A percentile compares a stretch with the other conserved stretches of the same genome.
Conservation (phyloP, 2,329 filamentous ascomycete genomes). For the Periconia sp. region DNA sequence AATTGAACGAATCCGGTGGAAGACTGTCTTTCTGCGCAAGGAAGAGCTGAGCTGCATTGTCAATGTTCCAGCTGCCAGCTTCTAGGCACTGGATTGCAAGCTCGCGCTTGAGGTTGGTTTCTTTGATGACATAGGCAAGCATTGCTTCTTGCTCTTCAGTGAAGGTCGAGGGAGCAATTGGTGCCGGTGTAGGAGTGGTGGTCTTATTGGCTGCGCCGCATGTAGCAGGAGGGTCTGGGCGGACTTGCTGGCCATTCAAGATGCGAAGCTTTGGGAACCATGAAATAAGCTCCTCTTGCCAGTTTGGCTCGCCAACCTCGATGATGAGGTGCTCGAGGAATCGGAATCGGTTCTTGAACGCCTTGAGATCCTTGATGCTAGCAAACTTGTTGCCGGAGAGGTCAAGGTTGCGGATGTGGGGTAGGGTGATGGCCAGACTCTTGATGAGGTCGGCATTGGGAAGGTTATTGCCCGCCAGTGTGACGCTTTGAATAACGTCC, state of each 20-base stretch:
- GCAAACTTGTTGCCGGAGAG: conserved; percentile 81
- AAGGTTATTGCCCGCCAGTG: conserved; percentile 78
- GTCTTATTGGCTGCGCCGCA: conserved; percentile 24
- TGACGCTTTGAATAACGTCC: conserved; percentile 79
- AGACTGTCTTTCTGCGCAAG: conserved; percentile 66
- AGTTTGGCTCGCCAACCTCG: conserved; percentile 50
- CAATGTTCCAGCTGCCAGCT: conserved; percentile 78
- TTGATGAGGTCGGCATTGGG: conserved; percentile 72
- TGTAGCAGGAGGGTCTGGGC: conserved; percentile 61
- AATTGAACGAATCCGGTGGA: conserved; percentile 46
- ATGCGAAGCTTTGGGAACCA: conserved; percentile 83
- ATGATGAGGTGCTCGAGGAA: conserved; percentile 80
- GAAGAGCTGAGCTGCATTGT: conserved; percentile 74
- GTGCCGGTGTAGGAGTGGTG: conserved; percentile 33
- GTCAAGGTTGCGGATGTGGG: conserved; percentile 84
- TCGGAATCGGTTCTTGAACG: conserved; percentile 79
- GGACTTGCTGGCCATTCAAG: conserved; percentile 73
- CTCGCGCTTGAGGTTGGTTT: conserved; percentile 76
- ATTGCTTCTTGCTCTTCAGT: conserved; percentile 65
- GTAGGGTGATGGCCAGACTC: conserved; percentile 75
- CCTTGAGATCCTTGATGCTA: conserved; percentile 66
- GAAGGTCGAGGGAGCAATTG: conserved; percentile 34
- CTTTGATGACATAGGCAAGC: conserved; percentile 68
- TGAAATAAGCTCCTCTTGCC: conserved; percentile 68
- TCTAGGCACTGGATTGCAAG: conserved; percentile 81